These are phyloP conservation scores for Sporothrix mexicana DNA, from an alignment of 2,329 filamentous ascomycete species.

Conservation along the genomic window DNA sequence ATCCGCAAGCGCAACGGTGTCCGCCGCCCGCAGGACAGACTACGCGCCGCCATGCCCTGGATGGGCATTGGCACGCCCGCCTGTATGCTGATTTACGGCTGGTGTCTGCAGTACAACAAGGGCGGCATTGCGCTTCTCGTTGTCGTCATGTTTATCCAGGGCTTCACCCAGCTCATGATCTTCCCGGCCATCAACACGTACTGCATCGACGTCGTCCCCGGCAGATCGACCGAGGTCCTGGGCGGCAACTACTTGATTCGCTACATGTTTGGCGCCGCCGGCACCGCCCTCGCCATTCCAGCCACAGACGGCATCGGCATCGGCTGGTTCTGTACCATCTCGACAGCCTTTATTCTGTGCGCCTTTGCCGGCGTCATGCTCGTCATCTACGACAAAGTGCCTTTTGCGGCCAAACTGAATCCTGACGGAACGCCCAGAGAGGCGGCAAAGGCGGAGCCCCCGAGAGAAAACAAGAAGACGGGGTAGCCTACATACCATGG, in stretches of 20 bases:
- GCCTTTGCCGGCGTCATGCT: conserved; percentile 26
- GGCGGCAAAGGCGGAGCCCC: background rate
- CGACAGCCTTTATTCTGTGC: conserved; percentile 15
- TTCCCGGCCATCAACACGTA: conserved; percentile 33
- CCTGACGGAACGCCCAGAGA: conserved; percentile 1
- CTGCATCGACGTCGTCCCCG: conserved; percentile 69
- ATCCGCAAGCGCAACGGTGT: conserved; percentile 59
- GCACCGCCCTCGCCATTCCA: conserved; percentile 73
- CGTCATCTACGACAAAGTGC: conserved; percentile 30
- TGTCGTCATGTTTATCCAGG: conserved; percentile 31
- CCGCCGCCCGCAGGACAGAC: conserved; percentile 71
- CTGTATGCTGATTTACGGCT: conserved; percentile 35
- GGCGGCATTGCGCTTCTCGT: conserved; percentile 28
- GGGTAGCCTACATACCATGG: background rate
- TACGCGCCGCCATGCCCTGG: conserved; percentile 65
- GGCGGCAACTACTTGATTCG: conserved; percentile 79
- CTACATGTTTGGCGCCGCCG: conserved; percentile 74
- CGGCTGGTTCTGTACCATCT: conserved; percentile 67
- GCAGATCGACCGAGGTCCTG: conserved; percentile 71
- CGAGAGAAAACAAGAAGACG: background rate
- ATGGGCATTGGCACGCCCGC: conserved; percentile 53
- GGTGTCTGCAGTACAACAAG: conserved; percentile 30
- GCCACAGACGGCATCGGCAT: conserved; percentile 74
- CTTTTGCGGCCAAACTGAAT: conserved; percentile 17
- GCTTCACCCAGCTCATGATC: conserved; percentile 32